phyloP scores from a whole-genome alignment of 2,329 filamentous ascomycete species.

The Didymella lethalis region DNA sequence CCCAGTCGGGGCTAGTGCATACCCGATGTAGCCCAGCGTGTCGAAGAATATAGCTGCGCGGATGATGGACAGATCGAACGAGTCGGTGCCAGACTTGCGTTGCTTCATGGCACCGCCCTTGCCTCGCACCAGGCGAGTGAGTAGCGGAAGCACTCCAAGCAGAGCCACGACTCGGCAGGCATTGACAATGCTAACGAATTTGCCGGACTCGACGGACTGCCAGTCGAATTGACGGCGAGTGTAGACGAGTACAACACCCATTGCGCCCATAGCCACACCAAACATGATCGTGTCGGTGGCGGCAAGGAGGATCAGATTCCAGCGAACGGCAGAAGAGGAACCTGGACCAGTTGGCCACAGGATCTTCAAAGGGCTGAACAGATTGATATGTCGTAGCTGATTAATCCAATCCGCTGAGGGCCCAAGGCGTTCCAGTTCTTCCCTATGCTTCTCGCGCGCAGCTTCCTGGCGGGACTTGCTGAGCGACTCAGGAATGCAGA shows the following conservation, averaged over 20 bases:
- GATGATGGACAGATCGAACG: constrained; percentile 78
- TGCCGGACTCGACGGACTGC: constrained; percentile 79
- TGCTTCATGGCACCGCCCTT: constrained; percentile 51
- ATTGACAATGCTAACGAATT: constrained; percentile 83
- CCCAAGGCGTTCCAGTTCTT: constrained; percentile 48
- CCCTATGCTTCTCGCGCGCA: constrained; percentile 72
- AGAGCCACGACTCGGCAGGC: constrained; percentile 77
- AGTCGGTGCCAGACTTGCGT: constrained; percentile 70
- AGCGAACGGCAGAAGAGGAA: constrained; percentile 67
- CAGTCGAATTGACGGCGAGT: constrained; percentile 81
- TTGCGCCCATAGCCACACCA: constrained; percentile 79
- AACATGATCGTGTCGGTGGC: constrained; percentile 83
- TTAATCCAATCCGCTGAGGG: constrained; percentile 55
- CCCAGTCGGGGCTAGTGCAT: constrained; percentile 69
- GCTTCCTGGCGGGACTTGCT: constrained; percentile 73
- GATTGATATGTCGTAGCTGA: constrained; percentile 62
- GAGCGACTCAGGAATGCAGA: constrained; percentile 85
- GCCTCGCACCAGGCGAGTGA: constrained; percentile 79
- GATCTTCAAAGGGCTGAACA: constrained; percentile 78
- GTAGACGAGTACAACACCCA: constrained; percentile 86
- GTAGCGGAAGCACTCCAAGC: constrained; percentile 74
- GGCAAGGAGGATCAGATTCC: constrained; percentile 84
- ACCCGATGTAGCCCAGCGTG: constrained; percentile 77
- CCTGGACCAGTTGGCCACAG: constrained; percentile 76
- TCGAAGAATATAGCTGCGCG: constrained; percentile 79